These are phyloP conservation scores for Fusarium veterinarium DNA, from an alignment of 2,329 filamentous ascomycete species.

Conservation along the genomic window DNA sequence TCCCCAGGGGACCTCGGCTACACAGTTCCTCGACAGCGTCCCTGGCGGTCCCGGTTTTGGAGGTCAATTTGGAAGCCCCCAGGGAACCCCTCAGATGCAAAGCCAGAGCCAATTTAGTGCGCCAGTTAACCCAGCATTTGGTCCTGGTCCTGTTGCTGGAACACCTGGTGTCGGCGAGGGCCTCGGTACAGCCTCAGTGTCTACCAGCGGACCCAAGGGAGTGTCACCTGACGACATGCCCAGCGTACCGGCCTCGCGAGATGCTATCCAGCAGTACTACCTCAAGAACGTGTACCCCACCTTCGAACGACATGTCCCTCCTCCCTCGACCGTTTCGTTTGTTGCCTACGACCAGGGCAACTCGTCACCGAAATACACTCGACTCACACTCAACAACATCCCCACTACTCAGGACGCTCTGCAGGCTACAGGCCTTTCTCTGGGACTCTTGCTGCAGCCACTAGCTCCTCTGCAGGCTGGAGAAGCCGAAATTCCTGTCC, in stretches of 20 bases:
- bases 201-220: slow-evolving; percentile 55
- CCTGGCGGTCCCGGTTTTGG: slow-evolving; percentile 49
- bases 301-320: slow-evolving; percentile 92
- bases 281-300: slow-evolving; percentile 91
- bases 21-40: slow-evolving; percentile 54
- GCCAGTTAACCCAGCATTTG: slow-evolving; percentile 60
- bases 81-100: slow-evolving; percentile 55
- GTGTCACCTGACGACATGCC: slow-evolving; percentile 94
- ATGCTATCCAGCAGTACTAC: slow-evolving; percentile 85
- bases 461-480: slow-evolving; percentile 85
- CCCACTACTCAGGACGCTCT: slow-evolving; percentile 85
- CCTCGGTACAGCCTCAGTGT: slow-evolving; percentile 49
- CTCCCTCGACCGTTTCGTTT: slow-evolving; percentile 87
- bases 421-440: slow-evolving; percentile 81
- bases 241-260: slow-evolving; percentile 87
- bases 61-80: slow-evolving; percentile 59
- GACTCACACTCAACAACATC: slow-evolving; percentile 93
- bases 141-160: slow-evolving; percentile 37
- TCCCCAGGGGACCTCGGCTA: slow-evolving; percentile 62
- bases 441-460: slow-evolving; percentile 90
- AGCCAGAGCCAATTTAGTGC: slow-evolving; percentile 70
- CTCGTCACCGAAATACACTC: slow-evolving; percentile 91
- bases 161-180: slow-evolving; percentile 44
- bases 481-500: slow-evolving; percentile 86
- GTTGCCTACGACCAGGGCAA: slow-evolving; percentile 97